Evolutionary conservation across 169 alveolate genomes (phyloP).

Genomic region (Cryptosporidium ubiquitum): DNA sequence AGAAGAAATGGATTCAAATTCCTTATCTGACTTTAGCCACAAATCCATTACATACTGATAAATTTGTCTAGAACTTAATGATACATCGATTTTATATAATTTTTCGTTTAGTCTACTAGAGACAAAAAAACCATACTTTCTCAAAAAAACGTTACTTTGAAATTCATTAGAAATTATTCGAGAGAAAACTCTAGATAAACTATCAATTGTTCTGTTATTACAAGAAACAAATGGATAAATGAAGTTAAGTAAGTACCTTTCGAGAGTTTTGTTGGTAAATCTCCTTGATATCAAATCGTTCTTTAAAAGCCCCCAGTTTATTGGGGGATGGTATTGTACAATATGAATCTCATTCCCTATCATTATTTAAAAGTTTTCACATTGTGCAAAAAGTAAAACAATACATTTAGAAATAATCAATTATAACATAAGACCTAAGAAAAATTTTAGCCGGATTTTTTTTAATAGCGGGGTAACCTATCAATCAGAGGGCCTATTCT

Average conservation of each 20-base stretch:
- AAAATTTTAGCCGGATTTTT: conserved; percentile 40
- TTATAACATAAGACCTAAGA: background rate
- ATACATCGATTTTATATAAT: conserved; percentile 11
- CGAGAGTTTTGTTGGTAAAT: background rate
- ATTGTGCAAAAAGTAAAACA: background rate
- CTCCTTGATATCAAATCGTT: background rate
- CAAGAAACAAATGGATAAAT: background rate
- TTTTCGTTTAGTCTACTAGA: conserved; percentile 9
- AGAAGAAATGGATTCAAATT: background rate
- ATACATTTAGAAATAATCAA: background rate
- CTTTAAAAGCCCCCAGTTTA: conserved; percentile 19
- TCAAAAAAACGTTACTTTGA: background rate
- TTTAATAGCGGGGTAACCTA: conserved; percentile 27
- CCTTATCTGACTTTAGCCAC: background rate
- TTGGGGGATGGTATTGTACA: background rate
- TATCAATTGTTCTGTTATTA: background rate
- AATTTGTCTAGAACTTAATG: conserved; percentile 22
- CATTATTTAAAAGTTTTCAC: background rate
- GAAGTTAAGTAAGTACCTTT: background rate
- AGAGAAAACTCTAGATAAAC: conserved; percentile 39
- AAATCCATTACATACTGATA: conserved; percentile 4
- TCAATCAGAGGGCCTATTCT: conserved; percentile 75
- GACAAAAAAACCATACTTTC: conserved; percentile 11
- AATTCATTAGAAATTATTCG: conserved; percentile 47
- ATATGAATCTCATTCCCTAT: conserved; percentile 7